Base-by-base conservation (phyloP, 2,329 filamentous ascomycete genomes). In the Talaromyces sp. region DNA sequence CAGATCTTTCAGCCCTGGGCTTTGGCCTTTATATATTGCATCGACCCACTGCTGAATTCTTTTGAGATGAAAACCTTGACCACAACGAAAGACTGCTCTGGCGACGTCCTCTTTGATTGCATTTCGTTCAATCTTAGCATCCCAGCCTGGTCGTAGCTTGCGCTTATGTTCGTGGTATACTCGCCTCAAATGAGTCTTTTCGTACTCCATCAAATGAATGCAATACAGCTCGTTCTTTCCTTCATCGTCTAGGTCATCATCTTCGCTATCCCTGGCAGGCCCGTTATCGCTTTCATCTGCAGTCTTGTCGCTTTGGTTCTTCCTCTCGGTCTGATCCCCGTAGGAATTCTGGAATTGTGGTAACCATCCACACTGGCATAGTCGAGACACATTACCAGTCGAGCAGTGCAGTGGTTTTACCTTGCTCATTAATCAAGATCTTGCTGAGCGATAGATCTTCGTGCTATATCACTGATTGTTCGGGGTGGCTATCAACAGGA, bases 331-430 rank as follows among this genome's bases (percentile, higher is more conserved):
- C 40, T 60, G 2, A 56, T 19, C 40, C 54, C n/a, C 67, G 13
- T 27, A 69, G 56, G 22, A 70, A 65, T 58, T 43, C 4, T 56
- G 66, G 66, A 11, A 43, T 67, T 51, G 65, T 5, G 45, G 69
- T 68, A 19, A 65, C 69, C 13, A 58, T 68, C 68, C 69, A 70
- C 31, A 68, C 47, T 38, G 68, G 69, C 8, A 70, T 60, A 49
- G 65, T 65, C 8, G 68, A 68, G 25, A 70, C 68, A 65, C 65
- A 70, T 59, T 70, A 68, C 69, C 68, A 70, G 53, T 69, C 68
- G 53, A 70, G 13, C 38, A 70, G 8, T 45, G 34, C 66, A 10
- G 64, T 38, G 3, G 70, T 29, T 2, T 69, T 40, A 13, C 69
- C 69, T 29, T n/a, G 56, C 6, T 70, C 67, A 47, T 61, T 19